A percentile compares a stretch with the other conserved stretches of the same genome.
Conservation (phyloP, 352 stramenopile species). For the Globisporangium yorkense region DNA sequence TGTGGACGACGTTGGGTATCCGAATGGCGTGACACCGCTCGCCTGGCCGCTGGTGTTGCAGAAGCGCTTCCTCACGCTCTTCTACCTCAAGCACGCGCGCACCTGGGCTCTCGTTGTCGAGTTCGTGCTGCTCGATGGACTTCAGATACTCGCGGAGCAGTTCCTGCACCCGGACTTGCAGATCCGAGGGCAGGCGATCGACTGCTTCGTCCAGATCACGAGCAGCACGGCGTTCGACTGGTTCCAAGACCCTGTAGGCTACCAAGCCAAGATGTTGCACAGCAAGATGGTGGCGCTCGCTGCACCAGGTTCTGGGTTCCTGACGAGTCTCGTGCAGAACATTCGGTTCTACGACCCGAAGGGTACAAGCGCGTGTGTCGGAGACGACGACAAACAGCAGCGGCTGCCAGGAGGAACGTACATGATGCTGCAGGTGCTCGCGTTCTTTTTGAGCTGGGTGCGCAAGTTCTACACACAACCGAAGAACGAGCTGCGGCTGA, state of each 20-base stretch:
- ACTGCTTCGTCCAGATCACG: slow-evolving; percentile 39
- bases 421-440: slow-evolving; percentile 32
- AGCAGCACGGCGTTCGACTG: slow-evolving; percentile 32
- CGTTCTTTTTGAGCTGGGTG: slow-evolving; percentile 43
- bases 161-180: slow-evolving; percentile 29
- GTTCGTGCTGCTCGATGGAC: slow-evolving; percentile 23
- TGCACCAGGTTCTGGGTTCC: slow-evolving; percentile 10
- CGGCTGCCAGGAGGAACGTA: slow-evolving; percentile 7
- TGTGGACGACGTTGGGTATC: neutral
- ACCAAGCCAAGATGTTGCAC: slow-evolving; percentile 25
- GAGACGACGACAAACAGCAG: too few relatives aligned
- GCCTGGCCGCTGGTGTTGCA: slow-evolving; percentile 12
- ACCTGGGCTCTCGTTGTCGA: slow-evolving; percentile 29
- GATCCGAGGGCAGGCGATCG: slow-evolving; percentile 30
- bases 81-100: slow-evolving; percentile 34
- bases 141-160: slow-evolving; percentile 24
- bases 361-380: too few relatives aligned
- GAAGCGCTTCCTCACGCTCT: slow-evolving; percentile 33
- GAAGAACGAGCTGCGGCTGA: slow-evolving; percentile 29
- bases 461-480: slow-evolving; percentile 31
- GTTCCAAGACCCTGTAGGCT: slow-evolving; percentile 23
- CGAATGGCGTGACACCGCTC: neutral
- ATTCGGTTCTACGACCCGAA: slow-evolving; percentile 14
- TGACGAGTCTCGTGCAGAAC: slow-evolving; percentile 22
- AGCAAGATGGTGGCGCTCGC: slow-evolving; percentile 27